Percentiles rank a stretch among this genome's conserved stretches.
phyloP scores from a whole-genome alignment of 768 basidiomycete genomes.

The Gymnopilus junonius region DNA sequence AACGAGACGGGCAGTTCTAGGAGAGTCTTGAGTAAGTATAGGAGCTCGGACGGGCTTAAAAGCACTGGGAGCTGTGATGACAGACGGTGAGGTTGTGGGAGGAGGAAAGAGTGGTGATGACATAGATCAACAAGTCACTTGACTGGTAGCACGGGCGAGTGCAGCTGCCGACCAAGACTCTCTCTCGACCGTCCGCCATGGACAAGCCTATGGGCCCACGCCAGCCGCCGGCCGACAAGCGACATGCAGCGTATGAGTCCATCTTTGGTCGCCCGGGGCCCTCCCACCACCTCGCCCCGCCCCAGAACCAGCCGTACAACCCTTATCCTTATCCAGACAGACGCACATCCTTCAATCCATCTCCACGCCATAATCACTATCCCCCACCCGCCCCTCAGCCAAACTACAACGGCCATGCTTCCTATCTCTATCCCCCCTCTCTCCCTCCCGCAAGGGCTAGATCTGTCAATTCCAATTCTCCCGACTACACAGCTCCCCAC shows the following conservation, averaged over 20 bases:
- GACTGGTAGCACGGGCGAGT: background rate
- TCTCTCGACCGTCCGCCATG: constrained; percentile 34
- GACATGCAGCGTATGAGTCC: constrained; percentile 81
- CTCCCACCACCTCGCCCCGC: constrained; percentile 26
- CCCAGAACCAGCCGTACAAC: constrained; percentile 24
- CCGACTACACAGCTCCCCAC: constrained; percentile 55
- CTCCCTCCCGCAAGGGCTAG: constrained; percentile 48
- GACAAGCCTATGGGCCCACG: constrained; percentile 60
- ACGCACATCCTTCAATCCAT: constrained; percentile 50
- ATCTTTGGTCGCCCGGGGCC: constrained; percentile 79
- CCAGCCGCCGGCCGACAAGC: constrained; percentile 67
- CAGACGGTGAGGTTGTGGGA: too few relatives aligned
- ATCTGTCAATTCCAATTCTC: constrained; percentile 51
- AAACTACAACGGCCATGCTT: constrained; percentile 41
- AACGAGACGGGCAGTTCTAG: too few relatives aligned
- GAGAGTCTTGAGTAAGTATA: too few relatives aligned
- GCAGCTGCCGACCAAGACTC: background rate
- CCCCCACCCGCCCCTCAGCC: constrained; percentile 24
- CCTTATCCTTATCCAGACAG: constrained; percentile 49
- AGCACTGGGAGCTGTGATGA: too few relatives aligned
- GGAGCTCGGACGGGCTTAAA: too few relatives aligned
- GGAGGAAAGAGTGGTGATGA: background rate
- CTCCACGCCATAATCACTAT: constrained; percentile 30
- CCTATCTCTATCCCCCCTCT: constrained; percentile 36
- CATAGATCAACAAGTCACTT: background rate